These are phyloP conservation scores for Botrytis deweyae DNA, from an alignment of 2,329 filamentous ascomycete species.

Conservation along the genomic window DNA sequence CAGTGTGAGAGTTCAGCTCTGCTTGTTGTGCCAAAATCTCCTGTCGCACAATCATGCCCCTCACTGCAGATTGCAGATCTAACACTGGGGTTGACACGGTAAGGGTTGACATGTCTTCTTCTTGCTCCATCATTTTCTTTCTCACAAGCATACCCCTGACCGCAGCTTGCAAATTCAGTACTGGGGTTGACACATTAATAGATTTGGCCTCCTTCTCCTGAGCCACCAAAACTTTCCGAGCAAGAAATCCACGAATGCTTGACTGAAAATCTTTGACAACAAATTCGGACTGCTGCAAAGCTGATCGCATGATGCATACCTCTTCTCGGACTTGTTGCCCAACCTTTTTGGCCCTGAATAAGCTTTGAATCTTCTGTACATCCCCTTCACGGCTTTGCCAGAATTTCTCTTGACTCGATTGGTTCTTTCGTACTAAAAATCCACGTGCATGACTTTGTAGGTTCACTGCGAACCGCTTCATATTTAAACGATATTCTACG, in stretches of 20 bases:
- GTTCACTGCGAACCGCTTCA: slow-evolving; percentile 75
- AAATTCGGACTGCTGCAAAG: slow-evolving; percentile 61
- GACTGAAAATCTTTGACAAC: slow-evolving; percentile 66
- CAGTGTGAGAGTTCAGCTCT: slow-evolving; percentile 33
- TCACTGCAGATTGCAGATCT: slow-evolving; percentile 43
- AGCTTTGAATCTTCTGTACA: slow-evolving; percentile 77
- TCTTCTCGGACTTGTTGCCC: slow-evolving; percentile 46
- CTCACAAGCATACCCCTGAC: slow-evolving; percentile 50
- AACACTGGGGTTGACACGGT: slow-evolving; percentile 52
- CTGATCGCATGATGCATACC: slow-evolving; percentile 54
- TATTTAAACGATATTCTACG: slow-evolving; percentile 75
- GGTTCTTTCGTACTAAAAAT: slow-evolving; percentile 66
- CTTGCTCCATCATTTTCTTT: slow-evolving; percentile 18
- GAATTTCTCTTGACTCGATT: slow-evolving; percentile 61
- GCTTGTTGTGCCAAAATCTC: not conserved
- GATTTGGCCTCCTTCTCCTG: slow-evolving; percentile 56
- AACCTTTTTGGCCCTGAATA: slow-evolving; percentile 68
- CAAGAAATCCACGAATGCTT: slow-evolving; percentile 64
- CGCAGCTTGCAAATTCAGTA: slow-evolving; percentile 48
- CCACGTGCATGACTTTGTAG: slow-evolving; percentile 80
- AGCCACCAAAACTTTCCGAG: slow-evolving; percentile 55
- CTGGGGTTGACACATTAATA: slow-evolving; percentile 46
- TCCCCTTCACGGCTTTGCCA: slow-evolving; percentile 70
- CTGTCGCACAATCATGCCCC: slow-evolving; percentile 49
- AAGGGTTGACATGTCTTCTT: not conserved